Evolutionary conservation across 148 eudicot species (phyloP), one percentile per base, ranked within the genome.

Genomic region (Nepenthes gracilis): DNA sequence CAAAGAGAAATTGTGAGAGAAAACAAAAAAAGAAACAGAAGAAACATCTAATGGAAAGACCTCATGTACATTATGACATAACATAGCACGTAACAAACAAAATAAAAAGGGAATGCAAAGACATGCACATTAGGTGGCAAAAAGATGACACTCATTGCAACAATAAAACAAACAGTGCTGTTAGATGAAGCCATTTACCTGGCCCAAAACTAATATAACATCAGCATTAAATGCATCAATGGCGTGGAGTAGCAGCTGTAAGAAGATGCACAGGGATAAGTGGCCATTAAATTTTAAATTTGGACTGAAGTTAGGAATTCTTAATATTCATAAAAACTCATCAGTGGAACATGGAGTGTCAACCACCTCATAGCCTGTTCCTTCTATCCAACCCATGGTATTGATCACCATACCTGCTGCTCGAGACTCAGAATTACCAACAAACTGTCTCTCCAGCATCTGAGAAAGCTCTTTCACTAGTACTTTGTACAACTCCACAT

Each of bases 371-470:
- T 93, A 88, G 62, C 96, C 98, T 54, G 78, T 76, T 70, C 91
- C 95, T 61, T 93, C 98, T 60, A 84, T 83, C 95, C 96, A 93
- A 64, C 98, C 98, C 98, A 93, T 93, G 67, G 98, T 93, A 79
- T 93, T 93, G 66, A 93, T 82, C 40, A 93, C 96, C 98, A 93
- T 84, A 72, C 96, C 98, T 8, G 96, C 82, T 64, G 98, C 96
- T 69, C 95, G 79, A 67, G 98, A 93, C 56, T 93, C 95, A 35
- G 70, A 59, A 79, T 93, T 93, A 60, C 88, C 95, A 12, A 85
- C 69, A 73, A 93, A 88, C 67, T 88, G 98, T 67, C 72, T 86
- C 69, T 84, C 96, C 58, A 93, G 70, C 57, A 75, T 80, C 70
- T 80, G 83, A 64, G 95, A 80, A 67, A 93, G 98, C 77, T 86